Evolutionary conservation across 176 grass and related monocot species (phyloP).

Genomic region (Oryza coarctata): DNA sequence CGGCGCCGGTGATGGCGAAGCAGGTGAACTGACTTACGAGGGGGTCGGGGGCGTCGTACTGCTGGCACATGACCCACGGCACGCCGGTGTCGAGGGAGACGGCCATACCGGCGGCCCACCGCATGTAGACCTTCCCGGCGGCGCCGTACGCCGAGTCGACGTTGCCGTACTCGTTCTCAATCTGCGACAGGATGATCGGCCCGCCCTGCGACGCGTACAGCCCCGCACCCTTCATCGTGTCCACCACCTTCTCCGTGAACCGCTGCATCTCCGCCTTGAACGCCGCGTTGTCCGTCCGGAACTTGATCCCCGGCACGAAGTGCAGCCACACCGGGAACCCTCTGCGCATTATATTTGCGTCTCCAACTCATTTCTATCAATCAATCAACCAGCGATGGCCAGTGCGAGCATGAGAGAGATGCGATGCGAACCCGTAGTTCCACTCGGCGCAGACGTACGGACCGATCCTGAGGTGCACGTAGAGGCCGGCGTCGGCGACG

Average conservation of each 20-base stretch:
- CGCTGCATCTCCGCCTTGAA: constrained; percentile 97
- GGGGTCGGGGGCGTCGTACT: constrained; percentile 80
- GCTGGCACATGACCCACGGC: constrained; percentile 99
- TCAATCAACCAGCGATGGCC: not conserved
- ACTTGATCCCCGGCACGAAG: constrained; percentile 94
- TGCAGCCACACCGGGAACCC: constrained; percentile 98
- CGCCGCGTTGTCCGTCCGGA: constrained; percentile 89
- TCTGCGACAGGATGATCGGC: constrained; percentile 94
- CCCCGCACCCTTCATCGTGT: constrained; percentile 82
- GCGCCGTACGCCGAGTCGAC: constrained; percentile 57
- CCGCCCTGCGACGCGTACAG: constrained; percentile 98
- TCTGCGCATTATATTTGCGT: constrained; percentile 61
- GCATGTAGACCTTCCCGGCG: constrained; percentile 69
- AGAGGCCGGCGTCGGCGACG: constrained; percentile 86
- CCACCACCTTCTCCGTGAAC: constrained; percentile 92
- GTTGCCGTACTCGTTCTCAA: constrained; percentile 99
- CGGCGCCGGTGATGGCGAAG: not conserved
- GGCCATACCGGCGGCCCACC: constrained; percentile 95
- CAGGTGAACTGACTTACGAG: constrained; percentile 31
- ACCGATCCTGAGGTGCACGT: constrained; percentile 93
- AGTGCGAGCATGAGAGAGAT: not conserved
- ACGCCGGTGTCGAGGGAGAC: constrained; percentile 89
- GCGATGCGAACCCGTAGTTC: constrained; percentile 78
- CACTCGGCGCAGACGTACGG: constrained; percentile 98
- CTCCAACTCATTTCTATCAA: not conserved